A percentile compares a stretch with the other conserved stretches of the same genome.
These are phyloP conservation scores for Xenosphaeropsis pyriputrescens DNA, from an alignment of 2,329 filamentous ascomycete genomes.

Conservation along the genomic window DNA sequence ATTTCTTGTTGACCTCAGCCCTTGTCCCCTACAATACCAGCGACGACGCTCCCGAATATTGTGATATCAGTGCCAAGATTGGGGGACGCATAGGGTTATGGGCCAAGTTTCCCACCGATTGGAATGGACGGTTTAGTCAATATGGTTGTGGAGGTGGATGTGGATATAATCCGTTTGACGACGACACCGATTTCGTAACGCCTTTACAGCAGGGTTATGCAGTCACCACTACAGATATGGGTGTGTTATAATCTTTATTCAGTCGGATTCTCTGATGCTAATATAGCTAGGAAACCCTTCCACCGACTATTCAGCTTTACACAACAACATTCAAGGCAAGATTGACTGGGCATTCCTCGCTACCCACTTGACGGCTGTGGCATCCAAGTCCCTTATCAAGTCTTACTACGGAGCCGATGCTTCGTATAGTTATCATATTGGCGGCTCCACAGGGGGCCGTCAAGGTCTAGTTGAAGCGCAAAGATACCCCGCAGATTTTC, in stretches of 20 bases:
- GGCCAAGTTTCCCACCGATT: background rate
- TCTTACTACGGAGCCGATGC: constrained; percentile 18
- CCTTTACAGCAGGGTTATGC: constrained; percentile 1
- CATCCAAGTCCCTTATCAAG: background rate
- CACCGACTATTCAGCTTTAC: background rate
- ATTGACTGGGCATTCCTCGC: constrained; percentile 1
- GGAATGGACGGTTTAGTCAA: constrained; percentile 1
- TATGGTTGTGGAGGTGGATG: constrained; percentile 1
- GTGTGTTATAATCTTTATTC: background rate
- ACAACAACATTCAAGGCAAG: constrained; percentile 1
- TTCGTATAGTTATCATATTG: constrained; percentile 24
- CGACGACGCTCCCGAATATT: too few relatives aligned
- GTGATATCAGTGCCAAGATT: background rate
- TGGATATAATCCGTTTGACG: constrained; percentile 1
- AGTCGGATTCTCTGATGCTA: too few relatives aligned
- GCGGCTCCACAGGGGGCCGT: constrained; percentile 25
- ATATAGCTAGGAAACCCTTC: background rate
- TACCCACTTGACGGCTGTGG: background rate
- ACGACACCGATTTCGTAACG: background rate
- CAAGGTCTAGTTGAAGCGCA: constrained; percentile 26
- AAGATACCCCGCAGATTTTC: constrained; percentile 23
- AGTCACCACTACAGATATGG: constrained; percentile 1
- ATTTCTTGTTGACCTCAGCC: background rate
- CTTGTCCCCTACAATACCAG: too few relatives aligned
- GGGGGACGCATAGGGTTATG: background rate